Evolutionary conservation across 345 rosid species (phyloP), one percentile per base, ranked within the genome.

Genomic region (Hirschfeldia incana): DNA sequence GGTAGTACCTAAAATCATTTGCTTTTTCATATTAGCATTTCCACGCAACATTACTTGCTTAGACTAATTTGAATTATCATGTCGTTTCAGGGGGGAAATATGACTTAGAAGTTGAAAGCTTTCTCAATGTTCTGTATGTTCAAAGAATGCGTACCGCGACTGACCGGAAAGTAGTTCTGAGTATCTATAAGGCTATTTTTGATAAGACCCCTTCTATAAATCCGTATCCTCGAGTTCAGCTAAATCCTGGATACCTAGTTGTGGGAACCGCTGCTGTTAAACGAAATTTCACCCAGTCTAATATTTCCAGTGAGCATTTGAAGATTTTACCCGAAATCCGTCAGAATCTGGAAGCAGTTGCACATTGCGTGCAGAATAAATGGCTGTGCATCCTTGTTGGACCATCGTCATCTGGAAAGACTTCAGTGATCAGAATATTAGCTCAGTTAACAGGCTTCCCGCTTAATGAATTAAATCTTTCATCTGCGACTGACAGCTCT

Each of bases 361-460:
- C 87, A 58, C 87, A 87, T 76, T 94, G 98, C 79, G 78, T 92
- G 82, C 87, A 82, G 69, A 84, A 87, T 79, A 87, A 90, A 66
- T 94, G 98, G 98, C 53, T 94, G 73, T 91, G 97, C 81, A 91
- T 94, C 85, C 85, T 94, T 83, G 84, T 91, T 37, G 98, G 98
- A 49, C 93, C 95, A 67, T 73, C 95, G 12, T 94, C 98, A 42
- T 92, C 94, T 58, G 97, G 97, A 79, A 94, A 94, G 88, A 94
- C 98, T 67, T 94, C 98, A 6, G 80, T 89, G 87, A 84, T 94
- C 81, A 86, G 96, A 81, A 81, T 90, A 68, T 85, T 94, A 58
- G 92, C 97, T 72, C 88, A 88, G 69, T 91, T 94, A 68, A 87
- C 92, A 34, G 97, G 98, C 63, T 92, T 88, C 68, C 77, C 81